Evolutionary conservation across 164 flowering plant genomes (phyloP).

Genomic region (Saururus chinensis): DNA sequence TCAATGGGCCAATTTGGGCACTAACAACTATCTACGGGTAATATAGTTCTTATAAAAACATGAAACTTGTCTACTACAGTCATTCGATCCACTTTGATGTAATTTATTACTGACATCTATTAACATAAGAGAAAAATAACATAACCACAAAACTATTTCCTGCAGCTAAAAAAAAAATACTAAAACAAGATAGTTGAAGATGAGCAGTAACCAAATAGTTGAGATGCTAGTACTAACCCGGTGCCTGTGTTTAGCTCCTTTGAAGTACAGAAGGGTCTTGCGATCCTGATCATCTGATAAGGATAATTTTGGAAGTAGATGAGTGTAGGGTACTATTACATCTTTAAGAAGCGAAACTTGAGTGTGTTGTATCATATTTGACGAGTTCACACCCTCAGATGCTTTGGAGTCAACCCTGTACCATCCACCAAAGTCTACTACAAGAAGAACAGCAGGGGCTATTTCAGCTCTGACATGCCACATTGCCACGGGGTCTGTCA

Average conservation of each 20-base stretch:
- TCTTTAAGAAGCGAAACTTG: conserved; percentile 90
- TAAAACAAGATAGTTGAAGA: not conserved
- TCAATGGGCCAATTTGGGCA: not conserved
- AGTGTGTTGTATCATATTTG: conserved; percentile 71
- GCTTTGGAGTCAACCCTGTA: conserved; percentile 59
- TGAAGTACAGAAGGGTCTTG: conserved; percentile 72
- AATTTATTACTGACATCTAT: not conserved
- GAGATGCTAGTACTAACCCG: conserved; percentile 46
- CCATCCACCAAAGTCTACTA: conserved; percentile 98
- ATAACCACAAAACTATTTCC: no score
- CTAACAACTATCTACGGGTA: not conserved
- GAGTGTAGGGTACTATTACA: conserved; percentile 88
- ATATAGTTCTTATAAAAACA: not conserved
- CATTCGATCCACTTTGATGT: not conserved
- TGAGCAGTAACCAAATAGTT: not conserved
- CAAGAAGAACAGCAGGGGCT: conserved; percentile 76
- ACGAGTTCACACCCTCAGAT: conserved; percentile 37
- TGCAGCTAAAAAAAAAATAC: no score
- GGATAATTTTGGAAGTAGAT: conserved; percentile 68
- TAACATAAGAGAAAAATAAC: not conserved
- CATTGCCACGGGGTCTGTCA: conserved; percentile 99
- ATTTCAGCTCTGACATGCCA: conserved; percentile 90
- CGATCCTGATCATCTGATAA: conserved; percentile 54
- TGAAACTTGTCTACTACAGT: no score
- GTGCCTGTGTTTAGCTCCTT: conserved; percentile 93